Percentiles rank a stretch among this genome's conserved stretches.
Evolutionary conservation across 148 eudicot species (phyloP).

Genomic region (Fagopyrum tataricum): DNA sequence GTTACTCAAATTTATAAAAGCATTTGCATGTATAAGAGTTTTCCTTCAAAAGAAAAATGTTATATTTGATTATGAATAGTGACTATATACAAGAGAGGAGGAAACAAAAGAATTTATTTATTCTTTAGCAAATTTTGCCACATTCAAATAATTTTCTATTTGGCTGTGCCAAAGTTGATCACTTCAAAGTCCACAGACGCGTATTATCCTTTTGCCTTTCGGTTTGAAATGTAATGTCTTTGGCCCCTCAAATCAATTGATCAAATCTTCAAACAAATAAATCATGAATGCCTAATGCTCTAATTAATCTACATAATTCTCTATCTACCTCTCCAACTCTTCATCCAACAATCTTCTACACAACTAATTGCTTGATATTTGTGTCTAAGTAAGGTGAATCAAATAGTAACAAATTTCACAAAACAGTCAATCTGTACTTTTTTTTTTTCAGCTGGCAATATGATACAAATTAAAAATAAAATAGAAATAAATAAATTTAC

Average conservation of each 20-base stretch:
- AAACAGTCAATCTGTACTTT: too few species aligned
- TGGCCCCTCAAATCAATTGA: neutral
- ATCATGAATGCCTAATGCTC: neutral
- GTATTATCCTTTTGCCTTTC: slow-evolving; percentile 10
- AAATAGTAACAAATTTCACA: too few species aligned
- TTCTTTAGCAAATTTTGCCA: neutral
- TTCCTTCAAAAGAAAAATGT: too few species aligned
- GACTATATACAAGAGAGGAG: neutral
- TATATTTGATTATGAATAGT: too few species aligned
- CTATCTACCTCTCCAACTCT: neutral
- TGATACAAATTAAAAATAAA: too few species aligned
- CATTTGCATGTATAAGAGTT: too few species aligned
- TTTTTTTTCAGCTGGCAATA: too few species aligned
- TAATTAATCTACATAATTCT: neutral
- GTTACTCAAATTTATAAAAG: too few species aligned
- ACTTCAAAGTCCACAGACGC: neutral
- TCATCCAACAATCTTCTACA: too few species aligned
- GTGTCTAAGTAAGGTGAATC: too few species aligned
- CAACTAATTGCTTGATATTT: too few species aligned
- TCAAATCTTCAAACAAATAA: neutral
- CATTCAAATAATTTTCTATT: neutral
- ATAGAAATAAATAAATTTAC: too few species aligned
- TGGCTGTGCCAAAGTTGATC: neutral
- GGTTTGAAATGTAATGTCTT: slow-evolving; percentile 5
- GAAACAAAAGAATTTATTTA: neutral